These are phyloP conservation scores for Tetracladium setigerum DNA, from an alignment of 495 filamentous ascomycete genomes.

Conservation along the genomic window DNA sequence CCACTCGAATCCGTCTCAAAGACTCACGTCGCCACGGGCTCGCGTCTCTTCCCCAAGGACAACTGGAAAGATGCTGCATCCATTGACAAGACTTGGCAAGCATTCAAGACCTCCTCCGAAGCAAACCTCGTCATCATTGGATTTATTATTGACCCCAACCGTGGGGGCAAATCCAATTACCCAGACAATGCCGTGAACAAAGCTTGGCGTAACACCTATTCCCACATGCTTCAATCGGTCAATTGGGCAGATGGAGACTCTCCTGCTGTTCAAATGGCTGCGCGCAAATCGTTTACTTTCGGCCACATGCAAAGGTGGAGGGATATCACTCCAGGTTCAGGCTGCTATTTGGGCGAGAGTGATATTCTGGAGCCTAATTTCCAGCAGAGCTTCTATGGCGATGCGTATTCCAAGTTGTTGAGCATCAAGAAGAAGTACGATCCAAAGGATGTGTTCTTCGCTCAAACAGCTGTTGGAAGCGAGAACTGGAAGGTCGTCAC, in stretches of 20 bases:
- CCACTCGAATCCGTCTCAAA: conserved; percentile 30
- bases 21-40: conserved; percentile 39
- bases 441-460: conserved; percentile 51
- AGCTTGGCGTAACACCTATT: conserved; percentile 44
- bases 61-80: conserved; percentile 26
- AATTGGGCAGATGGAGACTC: conserved; percentile 26
- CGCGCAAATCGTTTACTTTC: conserved; percentile 27
- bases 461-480: conserved; percentile 50
- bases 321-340: conserved; percentile 29
- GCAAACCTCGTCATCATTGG: conserved; percentile 36
- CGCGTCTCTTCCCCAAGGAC: conserved; percentile 51
- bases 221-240: conserved; percentile 5
- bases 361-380: conserved; percentile 44
- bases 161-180: not conserved
- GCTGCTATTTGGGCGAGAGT: conserved; percentile 36
- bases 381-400: conserved; percentile 42
- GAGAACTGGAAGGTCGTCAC: conserved; percentile 40
- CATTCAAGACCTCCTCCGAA: conserved; percentile 36
- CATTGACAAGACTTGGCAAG: conserved; percentile 2
- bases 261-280: conserved; percentile 20
- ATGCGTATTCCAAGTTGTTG: conserved; percentile 36
- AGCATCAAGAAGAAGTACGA: conserved; percentile 48
- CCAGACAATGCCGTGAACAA: conserved; percentile 45
- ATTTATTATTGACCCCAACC: conserved; percentile 13
- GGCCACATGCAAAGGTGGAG: conserved; percentile 25